Base-by-base conservation (phyloP, 805 yeast genomes). In the Ogataea allantospora region DNA sequence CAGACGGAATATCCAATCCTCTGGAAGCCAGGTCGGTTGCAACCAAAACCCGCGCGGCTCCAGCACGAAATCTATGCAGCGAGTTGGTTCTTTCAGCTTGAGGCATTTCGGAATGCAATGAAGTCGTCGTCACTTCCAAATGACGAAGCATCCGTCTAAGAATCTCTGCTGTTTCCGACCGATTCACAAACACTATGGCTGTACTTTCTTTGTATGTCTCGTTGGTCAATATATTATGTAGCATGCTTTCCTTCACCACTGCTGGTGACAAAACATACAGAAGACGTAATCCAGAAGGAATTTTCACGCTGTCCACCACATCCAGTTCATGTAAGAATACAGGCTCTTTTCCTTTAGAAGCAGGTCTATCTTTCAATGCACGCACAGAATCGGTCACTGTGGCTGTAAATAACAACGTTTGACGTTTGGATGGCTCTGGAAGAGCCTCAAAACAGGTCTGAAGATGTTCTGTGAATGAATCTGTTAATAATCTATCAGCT, bases 21-120 rank as follows among this genome's bases (percentile, higher is more conserved):
- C 95, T 78, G 7, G 91, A 88, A n/a, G 89, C 95, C 33, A 84
- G 86, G 63, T 93, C 99, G 0, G 99, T 93, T 6, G 98, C 96
- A 12, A 93, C 81, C 38, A 93, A 66, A 1, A 93, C 87, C 31
- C 95, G 74, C 0, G 98, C 98, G 3, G 96, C 97, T 38, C 86
- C 84, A 0, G 98, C 97, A 54, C 91, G 77, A 65, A 93, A 93
- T 53, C 98, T 71, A 48, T 89, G 98, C 38, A 93, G 67, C 0
- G 97, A 86, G 58, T 86, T 88, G 16, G 91, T 80, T 62, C 99
- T 77, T 58, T 93, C 98, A 19, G 73, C 64, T 64, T 93, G 99
- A 0, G 91, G 89, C 93, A 93, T 80, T 57, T 88, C 89, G 2
- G 98, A 89, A 59, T 93, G 98, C 34, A 93, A 67, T 3, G 97